Evolutionary conservation across 2,329 filamentous ascomycete genomes (phyloP), one percentile per base, ranked within the genome.

Genomic region (Epichloe scottii): DNA sequence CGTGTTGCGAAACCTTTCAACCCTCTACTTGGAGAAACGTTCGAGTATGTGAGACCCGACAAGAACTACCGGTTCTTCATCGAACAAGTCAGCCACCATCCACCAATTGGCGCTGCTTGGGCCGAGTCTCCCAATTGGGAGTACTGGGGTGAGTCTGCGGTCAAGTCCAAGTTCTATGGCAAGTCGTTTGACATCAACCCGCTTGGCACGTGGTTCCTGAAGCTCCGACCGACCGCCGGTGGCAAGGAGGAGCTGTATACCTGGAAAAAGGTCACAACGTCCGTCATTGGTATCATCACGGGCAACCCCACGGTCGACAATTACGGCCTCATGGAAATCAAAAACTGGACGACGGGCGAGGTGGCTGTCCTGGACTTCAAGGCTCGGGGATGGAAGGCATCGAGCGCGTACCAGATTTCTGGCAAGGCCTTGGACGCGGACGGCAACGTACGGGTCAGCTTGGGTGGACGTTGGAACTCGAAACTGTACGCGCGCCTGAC

Each of bases 1-100:
- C 89, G 93, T 65, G 90, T 98, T 15, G 93, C 93, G 17, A 98
- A 98, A 65, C 93, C 93, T 0, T 98, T 98, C 75, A 98, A 98
- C 63, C 93, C 93, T 14, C 79, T 98, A 5, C 75, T 98, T 0
- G 93, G 91, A 46, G 93, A 98, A 68, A 98, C 93, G 0, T 98
- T 94, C 60, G 93, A 98, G 66, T 97, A 98, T 62, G 90, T 85
- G 37, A 78, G 93, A 51, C 91, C 93, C 0, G 93, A 98, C 71
- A 95, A 96, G 67, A 90, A 91, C 53, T 98, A 95, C 71, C 88
- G 93, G 57, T 97, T 97, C 77, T 95, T 97, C 70, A 89, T 95
- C 54, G 93, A 98, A 68, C 93, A 98, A 72, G 91, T 98, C 60
- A 94, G 89, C 70, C 93, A 98, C 66, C 93, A 98, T 68, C 93